Conservation (phyloP, 352 stramenopile species). For the Globisporangium emineosum region DNA sequence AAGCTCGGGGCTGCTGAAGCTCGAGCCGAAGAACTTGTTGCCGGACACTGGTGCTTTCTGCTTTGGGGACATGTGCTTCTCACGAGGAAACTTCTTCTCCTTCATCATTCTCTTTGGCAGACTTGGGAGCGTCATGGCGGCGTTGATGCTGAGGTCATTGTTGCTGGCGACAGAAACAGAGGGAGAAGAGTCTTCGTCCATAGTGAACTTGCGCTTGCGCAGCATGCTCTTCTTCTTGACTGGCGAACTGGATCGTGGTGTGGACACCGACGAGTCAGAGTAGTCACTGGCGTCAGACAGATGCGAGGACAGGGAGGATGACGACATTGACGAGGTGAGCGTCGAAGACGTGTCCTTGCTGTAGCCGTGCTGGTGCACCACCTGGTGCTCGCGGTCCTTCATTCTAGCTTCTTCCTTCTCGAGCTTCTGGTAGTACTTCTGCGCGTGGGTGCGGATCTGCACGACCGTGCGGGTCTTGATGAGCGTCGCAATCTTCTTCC, state of each 20-base stretch:
- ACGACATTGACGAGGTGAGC: not conserved
- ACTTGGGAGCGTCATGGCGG: constrained; percentile 31
- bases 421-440: constrained; percentile 90
- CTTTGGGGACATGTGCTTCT: constrained; percentile 76
- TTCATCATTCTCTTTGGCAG: constrained; percentile 67
- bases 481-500: constrained; percentile 92
- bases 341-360: not conserved
- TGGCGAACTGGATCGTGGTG: constrained; percentile 13
- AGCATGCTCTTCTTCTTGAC: constrained; percentile 61
- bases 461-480: constrained; percentile 94
- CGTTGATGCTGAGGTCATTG: constrained; percentile 21
- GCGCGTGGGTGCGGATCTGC: constrained; percentile 86
- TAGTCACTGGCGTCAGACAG: constrained; percentile 16
- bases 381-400: constrained; percentile 63
- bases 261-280: constrained; percentile 11
- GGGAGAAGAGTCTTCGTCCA: constrained; percentile 26
- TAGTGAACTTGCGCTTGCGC: constrained; percentile 64
- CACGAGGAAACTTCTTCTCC: constrained; percentile 52
- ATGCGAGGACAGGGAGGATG: constrained; percentile 4
- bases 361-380: constrained; percentile 15
- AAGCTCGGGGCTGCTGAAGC: constrained; percentile 24
- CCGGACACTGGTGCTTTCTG: constrained; percentile 47
- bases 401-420: constrained; percentile 82
- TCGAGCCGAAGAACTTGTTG: constrained; percentile 40
- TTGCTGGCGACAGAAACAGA: constrained; percentile 25